Base-by-base conservation (phyloP, 202 grass and related monocot genomes). In the Schoenoplectus tabernaemontani region DNA sequence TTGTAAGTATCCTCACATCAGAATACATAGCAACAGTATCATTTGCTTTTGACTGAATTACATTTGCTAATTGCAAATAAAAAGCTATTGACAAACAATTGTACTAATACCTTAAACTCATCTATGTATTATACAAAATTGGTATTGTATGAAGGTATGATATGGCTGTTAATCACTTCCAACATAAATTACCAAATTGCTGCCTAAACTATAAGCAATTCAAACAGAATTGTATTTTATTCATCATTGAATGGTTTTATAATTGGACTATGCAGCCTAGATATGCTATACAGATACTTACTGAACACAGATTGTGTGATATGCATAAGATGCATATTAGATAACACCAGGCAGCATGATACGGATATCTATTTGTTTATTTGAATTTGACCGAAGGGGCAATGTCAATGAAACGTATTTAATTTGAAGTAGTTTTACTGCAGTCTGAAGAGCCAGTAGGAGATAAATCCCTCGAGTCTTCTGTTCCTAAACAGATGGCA, bases 391-490 rank as follows among this genome's bases (percentile, higher is more conserved):
- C 63, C 36, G 2, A 39, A 1, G 1, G 36, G 38, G 11, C 17
- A 11, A 3, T 2, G 13, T 37, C 61, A 17, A 64, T 64, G 30
- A 74, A 75, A 54, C 10, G 36, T 54, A 54, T 33, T 20, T 36
- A 87, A 74, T n/a, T 5, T 23, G 11, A 63, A 32, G 59, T 80
- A 63, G 50, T n/a, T 17, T 59, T 83, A 67, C 42, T 77, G 50
- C 51, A 77, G 68, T 84, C 81, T 64, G 82, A 74, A 80, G 65
- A 79, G 66, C 53, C 32, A 60, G 59, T 82, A 71, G 81, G 76
- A 80, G 84, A 91, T 67, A 87, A 78, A 78, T 85, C 86, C 47
- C 85, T 90, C 42, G 79, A 82, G 83, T 85, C 89, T 81, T 66
- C 60, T 88, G 77, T 87, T 89, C 72, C 71, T 65, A 70, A 81